Evolutionary conservation across 1,284 basidiomycete species (phyloP).

Genomic region (Malassezia slooffiae): DNA sequence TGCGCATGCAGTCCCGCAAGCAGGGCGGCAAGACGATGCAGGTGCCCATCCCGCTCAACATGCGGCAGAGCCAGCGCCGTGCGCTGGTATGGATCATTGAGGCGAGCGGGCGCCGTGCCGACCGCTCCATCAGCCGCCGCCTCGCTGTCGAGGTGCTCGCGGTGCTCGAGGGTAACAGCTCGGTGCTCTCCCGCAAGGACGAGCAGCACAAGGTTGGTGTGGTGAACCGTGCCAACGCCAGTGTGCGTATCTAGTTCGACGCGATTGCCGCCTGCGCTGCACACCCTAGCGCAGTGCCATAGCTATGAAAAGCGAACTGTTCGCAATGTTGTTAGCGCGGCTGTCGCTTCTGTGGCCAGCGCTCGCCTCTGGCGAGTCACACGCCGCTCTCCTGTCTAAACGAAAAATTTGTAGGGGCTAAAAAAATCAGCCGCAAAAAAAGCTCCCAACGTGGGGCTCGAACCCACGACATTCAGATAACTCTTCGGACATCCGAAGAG

Average conservation of each 20-base stretch:
- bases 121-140: constrained; percentile 42
- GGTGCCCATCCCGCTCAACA: constrained; percentile 45
- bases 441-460: constrained; percentile 45
- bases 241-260: constrained; percentile 33
- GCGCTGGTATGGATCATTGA: constrained; percentile 48
- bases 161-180: constrained; percentile 45
- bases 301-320: too few species aligned
- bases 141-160: constrained; percentile 47
- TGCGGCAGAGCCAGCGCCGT: constrained; percentile 40
- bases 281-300: too few species aligned
- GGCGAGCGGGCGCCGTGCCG: constrained; percentile 46
- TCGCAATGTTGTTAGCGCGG: too few species aligned
- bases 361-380: too few species aligned
- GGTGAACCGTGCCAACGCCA: constrained; percentile 58
- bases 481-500: constrained; percentile 13
- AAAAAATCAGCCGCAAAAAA: constrained; percentile 12
- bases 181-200: constrained; percentile 45
- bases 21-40: constrained; percentile 46
- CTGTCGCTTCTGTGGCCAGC: too few species aligned
- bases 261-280: too few species aligned
- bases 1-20: constrained; percentile 45
- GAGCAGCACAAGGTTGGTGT: constrained; percentile 60
- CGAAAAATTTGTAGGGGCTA: background rate
- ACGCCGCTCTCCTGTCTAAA: too few species aligned
- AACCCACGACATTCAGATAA: constrained; percentile 45